These are phyloP conservation scores for Entonaema liquescens DNA, from an alignment of 495 filamentous ascomycete genomes.

Conservation along the genomic window DNA sequence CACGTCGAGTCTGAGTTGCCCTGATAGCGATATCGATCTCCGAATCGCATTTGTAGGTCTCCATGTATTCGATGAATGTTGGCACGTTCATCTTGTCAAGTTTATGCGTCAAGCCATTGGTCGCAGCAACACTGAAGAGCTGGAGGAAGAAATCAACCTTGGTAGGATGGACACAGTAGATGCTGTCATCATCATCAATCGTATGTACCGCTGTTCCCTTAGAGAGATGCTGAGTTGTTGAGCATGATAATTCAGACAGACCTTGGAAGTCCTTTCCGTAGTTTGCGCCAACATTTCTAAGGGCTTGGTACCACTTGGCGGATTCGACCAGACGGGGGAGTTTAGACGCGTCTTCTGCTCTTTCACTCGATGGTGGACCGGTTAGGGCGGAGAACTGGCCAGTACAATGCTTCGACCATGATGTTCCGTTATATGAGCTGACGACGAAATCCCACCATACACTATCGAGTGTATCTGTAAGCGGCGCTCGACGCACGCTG, in stretches of 20 bases:
- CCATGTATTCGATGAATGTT: background rate
- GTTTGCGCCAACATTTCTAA: background rate
- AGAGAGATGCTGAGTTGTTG: background rate
- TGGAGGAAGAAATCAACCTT: background rate
- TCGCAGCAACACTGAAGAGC: background rate
- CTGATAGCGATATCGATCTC: background rate
- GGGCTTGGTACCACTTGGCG: background rate
- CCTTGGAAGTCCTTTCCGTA: background rate
- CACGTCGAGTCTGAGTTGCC: background rate
- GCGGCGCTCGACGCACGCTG: conserved; percentile 41
- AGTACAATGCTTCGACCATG: conserved; percentile 53
- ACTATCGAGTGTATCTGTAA: conserved; percentile 49
- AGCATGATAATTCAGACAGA: background rate
- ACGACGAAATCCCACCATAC: conserved; percentile 57
- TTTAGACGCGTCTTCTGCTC: background rate
- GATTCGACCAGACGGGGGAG: background rate
- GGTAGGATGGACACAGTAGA: background rate
- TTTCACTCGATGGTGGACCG: background rate
- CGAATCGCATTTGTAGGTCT: background rate
- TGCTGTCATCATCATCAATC: background rate
- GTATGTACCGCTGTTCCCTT: background rate
- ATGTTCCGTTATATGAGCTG: conserved; percentile 39
- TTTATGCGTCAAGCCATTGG: background rate
- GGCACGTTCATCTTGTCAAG: background rate
- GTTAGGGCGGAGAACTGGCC: background rate